phyloP scores from a whole-genome alignment of 257 asterid genomes.

The Fraxinus anomala region DNA sequence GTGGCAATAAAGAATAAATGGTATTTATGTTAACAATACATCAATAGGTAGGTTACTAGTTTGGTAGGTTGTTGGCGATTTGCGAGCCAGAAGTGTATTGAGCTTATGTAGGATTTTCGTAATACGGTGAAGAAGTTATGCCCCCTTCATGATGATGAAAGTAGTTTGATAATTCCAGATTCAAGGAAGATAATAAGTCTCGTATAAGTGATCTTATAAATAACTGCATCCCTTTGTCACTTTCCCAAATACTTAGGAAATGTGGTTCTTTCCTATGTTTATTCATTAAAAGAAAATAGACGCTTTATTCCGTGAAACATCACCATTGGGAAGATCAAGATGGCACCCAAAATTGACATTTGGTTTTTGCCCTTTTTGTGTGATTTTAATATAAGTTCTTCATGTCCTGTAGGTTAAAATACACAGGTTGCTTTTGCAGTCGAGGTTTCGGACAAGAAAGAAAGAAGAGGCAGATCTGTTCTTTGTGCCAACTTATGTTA shows the following conservation, averaged over 20 bases:
- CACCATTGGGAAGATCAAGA: neutral
- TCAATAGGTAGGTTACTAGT: neutral
- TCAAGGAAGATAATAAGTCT: neutral
- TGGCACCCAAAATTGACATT: neutral
- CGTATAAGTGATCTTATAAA: neutral
- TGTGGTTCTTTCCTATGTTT: neutral
- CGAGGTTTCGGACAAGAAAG: constrained; percentile 64
- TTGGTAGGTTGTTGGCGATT: neutral
- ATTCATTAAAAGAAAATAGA: neutral
- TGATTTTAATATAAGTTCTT: constrained; percentile 3
- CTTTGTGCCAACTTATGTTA: constrained; percentile 85
- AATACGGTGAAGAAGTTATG: neutral
- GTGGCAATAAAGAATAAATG: neutral
- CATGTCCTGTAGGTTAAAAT: constrained; percentile 68
- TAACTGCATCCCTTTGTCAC: neutral
- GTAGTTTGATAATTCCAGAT: neutral
- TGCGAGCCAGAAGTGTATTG: neutral
- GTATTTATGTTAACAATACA: neutral
- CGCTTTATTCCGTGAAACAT: neutral
- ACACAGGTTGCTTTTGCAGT: constrained; percentile 75
- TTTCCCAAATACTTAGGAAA: neutral
- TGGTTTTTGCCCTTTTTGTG: neutral
- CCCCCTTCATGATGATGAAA: neutral
- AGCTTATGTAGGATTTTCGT: neutral
- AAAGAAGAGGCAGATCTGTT: constrained; percentile 89